Base-by-base conservation (phyloP, 768 basidiomycete species). In the Arthromyces matolae region DNA sequence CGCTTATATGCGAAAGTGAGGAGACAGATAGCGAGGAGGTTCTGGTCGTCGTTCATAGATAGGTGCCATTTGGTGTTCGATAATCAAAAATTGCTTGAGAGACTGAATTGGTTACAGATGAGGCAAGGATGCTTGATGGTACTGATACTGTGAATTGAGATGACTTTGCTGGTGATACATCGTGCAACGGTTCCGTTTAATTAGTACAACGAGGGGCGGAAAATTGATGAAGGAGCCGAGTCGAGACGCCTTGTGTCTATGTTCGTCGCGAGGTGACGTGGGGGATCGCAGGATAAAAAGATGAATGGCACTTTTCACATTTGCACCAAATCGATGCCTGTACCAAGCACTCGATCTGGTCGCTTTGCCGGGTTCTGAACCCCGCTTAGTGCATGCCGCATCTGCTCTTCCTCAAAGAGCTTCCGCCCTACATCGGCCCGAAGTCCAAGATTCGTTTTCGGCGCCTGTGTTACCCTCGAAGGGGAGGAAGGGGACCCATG, bases 401-500 rank as follows among this genome's bases (percentile, higher is more conserved):
- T 68, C 53, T 82, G 80, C 59, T 86, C 82, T 57, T 83, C 85
- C 56, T 86, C 84, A 58, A 87, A 87, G 47, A 87, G 64, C 61
- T 78, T 81, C 42, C 84, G 63, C 28, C 84, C 84, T 33, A 85
- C 71, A 53, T 86, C 83, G 13, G 80, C 76, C 36, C 81, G 72
- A 36, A 84, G 66, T 49, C 79, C 79, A 33, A 73, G 54, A 49
- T 74, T 78, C 29, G 65, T 50, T 51, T 74, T 73, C 38, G 71
- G 61, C 57, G 57, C 57, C 60, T 57, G n/a, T n/a, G n/a, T 55
- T 44, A 61, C 54, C 38, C 73, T 63, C 10, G 73, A 69, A 5
- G 83, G 81, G 3, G 83, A 81, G 12, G 83, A 81, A 9, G 84
- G 84, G 20, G 85, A 86, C 29, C 82, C 81, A 55, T 88, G 81